Base-by-base conservation (phyloP, 495 filamentous ascomycete genomes). In the Trypethelium eluteriae region DNA sequence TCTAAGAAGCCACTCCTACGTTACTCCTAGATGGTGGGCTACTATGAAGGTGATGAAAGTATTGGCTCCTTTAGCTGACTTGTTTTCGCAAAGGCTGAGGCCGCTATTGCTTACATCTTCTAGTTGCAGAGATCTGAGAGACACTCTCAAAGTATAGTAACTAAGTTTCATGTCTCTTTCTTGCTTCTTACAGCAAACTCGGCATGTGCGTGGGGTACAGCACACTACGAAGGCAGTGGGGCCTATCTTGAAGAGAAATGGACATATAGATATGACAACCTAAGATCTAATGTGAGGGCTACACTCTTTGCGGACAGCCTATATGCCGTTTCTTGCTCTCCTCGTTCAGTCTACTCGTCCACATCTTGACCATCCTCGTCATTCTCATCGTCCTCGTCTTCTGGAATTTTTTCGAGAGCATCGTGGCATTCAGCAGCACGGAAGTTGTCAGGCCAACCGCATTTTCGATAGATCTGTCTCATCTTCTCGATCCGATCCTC, bases 401-500 rank as follows among this genome's bases (percentile, higher is more conserved):
- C 35, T 34, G 34, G 35, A 14, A 63, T 38, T n/a, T 38, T 39
- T n/a, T 32, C 16, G 16, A 63, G 39, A 16, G 62, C 62, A 32
- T 32, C 62, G 62, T 39, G 35, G 62, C 62, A 63, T 63, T 34
- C 62, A 38, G 34, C 34, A 16, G 62, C 62, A 63, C 62, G 62
- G 62, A 38, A 63, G n/a, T 63, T 39, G 62, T 63, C 16, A 35
- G 62, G 62, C 62, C 35, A 38, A n/a, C 62, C 35, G 39, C 39
- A 39, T 38, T 35, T 14, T 34, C 62, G 62, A 63, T 63, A 39
- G 62, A 63, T 63, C 16, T 35, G n/a, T 39, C n/a, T 63, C n/a
- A 63, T 63, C 62, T 39, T 63, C 34, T 63, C 35, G 62, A 63
- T 34, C 35, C 35, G 39, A 38, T 25, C 62, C 62, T 63, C 62